These are phyloP conservation scores for Cardamine occulta DNA, from an alignment of 345 rosid species.

Conservation along the genomic window DNA sequence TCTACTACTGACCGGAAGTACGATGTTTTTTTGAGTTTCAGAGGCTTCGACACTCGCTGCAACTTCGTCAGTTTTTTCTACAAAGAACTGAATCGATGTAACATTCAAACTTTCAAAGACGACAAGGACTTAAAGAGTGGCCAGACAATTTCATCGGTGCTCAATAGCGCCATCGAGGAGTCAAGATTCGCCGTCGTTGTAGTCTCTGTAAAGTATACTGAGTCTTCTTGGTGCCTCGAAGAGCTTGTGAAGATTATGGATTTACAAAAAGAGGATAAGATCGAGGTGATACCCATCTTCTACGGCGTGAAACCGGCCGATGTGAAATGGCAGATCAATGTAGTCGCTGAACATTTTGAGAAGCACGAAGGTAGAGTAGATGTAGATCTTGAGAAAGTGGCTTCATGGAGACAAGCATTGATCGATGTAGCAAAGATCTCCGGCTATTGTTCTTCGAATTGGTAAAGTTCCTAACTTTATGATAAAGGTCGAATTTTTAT, in stretches of 20 bases:
- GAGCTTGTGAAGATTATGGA: constrained; percentile 42
- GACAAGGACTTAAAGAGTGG: constrained; percentile 35
- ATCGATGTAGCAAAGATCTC: constrained; percentile 11
- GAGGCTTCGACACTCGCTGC: constrained; percentile 43
- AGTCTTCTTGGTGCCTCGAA: constrained; percentile 37
- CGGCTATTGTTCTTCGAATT: neutral
- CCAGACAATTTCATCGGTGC: constrained; percentile 28
- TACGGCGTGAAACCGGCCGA: constrained; percentile 33
- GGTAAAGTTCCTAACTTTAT: constrained; percentile 17
- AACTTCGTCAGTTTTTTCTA: constrained; percentile 35
- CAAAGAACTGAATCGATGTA: constrained; percentile 5
- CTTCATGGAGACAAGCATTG: constrained; percentile 35
- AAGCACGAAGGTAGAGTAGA: constrained; percentile 19
- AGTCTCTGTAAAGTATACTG: constrained; percentile 33
- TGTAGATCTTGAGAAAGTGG: constrained; percentile 12
- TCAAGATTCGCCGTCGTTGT: constrained; percentile 40
- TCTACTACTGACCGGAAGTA: neutral
- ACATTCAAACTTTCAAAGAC: constrained; percentile 36
- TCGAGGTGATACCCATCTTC: constrained; percentile 42
- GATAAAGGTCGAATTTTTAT: neutral
- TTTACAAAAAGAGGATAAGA: neutral
- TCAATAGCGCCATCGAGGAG: constrained; percentile 31
- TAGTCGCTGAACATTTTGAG: constrained; percentile 22
- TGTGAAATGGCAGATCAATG: constrained; percentile 2
- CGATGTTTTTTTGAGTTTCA: constrained; percentile 45